Evolutionary conservation across 495 filamentous ascomycete species (phyloP), one percentile per base, ranked within the genome.

Genomic region (Lichenothelia convexa): DNA sequence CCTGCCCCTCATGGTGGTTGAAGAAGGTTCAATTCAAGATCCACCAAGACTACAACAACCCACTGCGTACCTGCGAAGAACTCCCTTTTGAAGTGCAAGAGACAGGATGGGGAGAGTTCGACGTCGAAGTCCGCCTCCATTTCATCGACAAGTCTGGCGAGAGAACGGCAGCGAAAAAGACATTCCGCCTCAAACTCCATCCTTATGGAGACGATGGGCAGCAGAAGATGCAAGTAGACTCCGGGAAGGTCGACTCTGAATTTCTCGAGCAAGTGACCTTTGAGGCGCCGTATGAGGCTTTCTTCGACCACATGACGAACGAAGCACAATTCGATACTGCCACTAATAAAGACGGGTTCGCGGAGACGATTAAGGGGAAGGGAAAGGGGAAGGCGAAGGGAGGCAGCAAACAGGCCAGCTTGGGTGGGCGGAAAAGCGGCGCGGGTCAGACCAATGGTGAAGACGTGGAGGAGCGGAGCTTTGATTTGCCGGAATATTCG

Each of bases 31-130:
- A 91, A 54, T 95, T 97, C 66, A 94, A 94, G 53, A 70, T 97
- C 3, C 84, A 93, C 64, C 85, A 94, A 49, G 89, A 85, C 4
- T 94, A 93, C 54, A 70, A 80, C 23, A 86, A 93, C 7, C 24
- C 30, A 13, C 29, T 18, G 32, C 30, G 19, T 24, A 37, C 77
- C 31, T 54, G 84, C 61, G 55, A 65, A 70, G 31, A 73, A 73
- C 19, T 39, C 24, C 78, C 87, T 19, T 95, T 93, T 55, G 70
- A 80, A 53, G 78, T 95, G 30, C 66, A 66, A 35, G 89, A 94
- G 57, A 93, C 86, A 0, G 89, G 89, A 24, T 97, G 87, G 83
- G 89, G 89, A 46, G 89, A 93, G 62, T 97, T 97, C 62, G 80
- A 89, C 49, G 86, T 95, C 44, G 76, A 82, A 40, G 78, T 97